phyloP scores from a whole-genome alignment of 2,329 filamentous ascomycete species.

The Microcyclosporella mali region DNA sequence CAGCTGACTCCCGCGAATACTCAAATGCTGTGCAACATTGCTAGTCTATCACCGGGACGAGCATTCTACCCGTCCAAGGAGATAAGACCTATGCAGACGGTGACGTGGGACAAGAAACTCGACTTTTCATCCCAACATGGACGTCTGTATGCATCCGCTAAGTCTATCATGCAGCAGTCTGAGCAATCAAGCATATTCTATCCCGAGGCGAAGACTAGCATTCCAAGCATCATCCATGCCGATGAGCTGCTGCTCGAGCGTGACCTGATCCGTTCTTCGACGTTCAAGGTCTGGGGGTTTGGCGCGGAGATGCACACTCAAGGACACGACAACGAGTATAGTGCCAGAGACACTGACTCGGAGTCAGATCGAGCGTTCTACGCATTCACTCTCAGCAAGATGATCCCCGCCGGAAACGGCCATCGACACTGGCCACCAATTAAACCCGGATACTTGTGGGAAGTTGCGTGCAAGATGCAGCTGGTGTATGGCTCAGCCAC shows the following conservation, averaged over 20 bases:
- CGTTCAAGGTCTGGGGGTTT: constrained; percentile 23
- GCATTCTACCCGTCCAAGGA: constrained; percentile 40
- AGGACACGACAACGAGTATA: constrained; percentile 24
- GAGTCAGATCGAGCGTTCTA: constrained; percentile 1
- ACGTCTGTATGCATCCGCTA: constrained; percentile 4
- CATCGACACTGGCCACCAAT: constrained; percentile 5
- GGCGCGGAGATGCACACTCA: constrained; percentile 29
- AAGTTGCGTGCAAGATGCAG: not conserved
- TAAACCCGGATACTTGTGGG: constrained; percentile 2
- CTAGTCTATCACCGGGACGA: constrained; percentile 31
- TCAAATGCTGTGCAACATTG: constrained; percentile 25
- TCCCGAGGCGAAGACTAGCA: not conserved
- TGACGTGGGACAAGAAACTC: constrained; percentile 37
- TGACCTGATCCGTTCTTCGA: constrained; percentile 5
- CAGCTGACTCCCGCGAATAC: constrained; percentile 15
- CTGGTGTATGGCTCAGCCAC: constrained; percentile 1
- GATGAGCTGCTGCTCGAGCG: constrained; percentile 4
- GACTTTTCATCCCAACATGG: constrained; percentile 20
- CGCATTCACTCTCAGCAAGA: constrained; percentile 2
- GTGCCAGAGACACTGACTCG: constrained; percentile 9
- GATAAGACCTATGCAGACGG: constrained; percentile 40
- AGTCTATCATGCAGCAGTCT: constrained; percentile 7
- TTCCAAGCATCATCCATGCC: constrained; percentile 2
- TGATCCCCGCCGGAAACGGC: not conserved
- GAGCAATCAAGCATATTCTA: constrained; percentile 3